A percentile compares a stretch with the other conserved stretches of the same genome.
phyloP scores from a whole-genome alignment of 371 early-diverging fungal genomes.

The Capillidium rhysosporum region DNA sequence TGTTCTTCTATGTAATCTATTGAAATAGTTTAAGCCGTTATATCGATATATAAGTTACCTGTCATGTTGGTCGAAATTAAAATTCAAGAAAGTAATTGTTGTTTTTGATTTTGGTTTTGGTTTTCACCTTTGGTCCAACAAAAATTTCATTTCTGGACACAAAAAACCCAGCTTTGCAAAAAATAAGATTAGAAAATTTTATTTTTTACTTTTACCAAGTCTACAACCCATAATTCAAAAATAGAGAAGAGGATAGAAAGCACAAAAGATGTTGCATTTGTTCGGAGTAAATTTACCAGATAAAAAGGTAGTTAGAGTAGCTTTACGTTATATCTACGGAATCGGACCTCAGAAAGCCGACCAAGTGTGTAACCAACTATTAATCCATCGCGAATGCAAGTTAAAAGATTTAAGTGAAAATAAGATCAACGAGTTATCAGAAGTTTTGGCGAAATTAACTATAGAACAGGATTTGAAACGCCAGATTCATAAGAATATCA shows the following conservation, averaged over 20 bases:
- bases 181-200: too few relatives aligned
- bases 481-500: slow-evolving; percentile 55
- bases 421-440: slow-evolving; percentile 69
- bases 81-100: too few relatives aligned
- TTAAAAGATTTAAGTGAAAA: slow-evolving; percentile 68
- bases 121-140: too few relatives aligned
- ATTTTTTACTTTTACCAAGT: too few relatives aligned
- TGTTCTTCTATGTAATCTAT: slow-evolving; percentile 58
- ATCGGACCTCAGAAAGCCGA: slow-evolving; percentile 62
- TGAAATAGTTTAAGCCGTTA: not conserved
- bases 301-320: slow-evolving; percentile 36
- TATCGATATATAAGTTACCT: not conserved
- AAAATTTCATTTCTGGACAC: too few relatives aligned
- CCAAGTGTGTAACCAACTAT: slow-evolving; percentile 52
- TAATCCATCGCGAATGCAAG: slow-evolving; percentile 54
- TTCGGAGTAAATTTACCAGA: slow-evolving; percentile 89
- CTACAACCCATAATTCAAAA: too few relatives aligned
- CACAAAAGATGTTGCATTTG: slow-evolving; percentile 65
- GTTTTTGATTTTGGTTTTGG: too few relatives aligned
- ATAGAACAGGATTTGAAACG: slow-evolving; percentile 78
- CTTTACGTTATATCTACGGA: slow-evolving; percentile 77
- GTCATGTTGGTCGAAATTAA: too few relatives aligned
- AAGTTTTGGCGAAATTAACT: slow-evolving; percentile 66
- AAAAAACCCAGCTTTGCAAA: too few relatives aligned
- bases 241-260: too few relatives aligned